A percentile compares a stretch with the other conserved stretches of the same genome.
These are phyloP conservation scores for Cercophora newfieldiana DNA, from an alignment of 495 filamentous ascomycete genomes.

Conservation along the genomic window DNA sequence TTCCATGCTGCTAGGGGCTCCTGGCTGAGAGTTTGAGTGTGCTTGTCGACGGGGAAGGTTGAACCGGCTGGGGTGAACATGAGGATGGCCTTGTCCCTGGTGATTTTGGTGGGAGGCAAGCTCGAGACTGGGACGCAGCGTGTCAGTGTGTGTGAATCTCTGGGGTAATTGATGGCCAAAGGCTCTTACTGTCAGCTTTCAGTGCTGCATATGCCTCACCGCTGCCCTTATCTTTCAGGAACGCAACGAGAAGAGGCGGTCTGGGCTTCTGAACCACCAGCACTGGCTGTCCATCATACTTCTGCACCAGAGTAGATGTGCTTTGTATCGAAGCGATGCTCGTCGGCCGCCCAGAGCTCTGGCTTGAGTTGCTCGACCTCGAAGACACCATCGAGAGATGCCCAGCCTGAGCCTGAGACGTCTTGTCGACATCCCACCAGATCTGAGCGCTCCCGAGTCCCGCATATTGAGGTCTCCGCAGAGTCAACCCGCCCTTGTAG, in stretches of 20 bases:
- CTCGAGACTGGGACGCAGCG: not conserved
- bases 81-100: not conserved
- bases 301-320: not conserved
- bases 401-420: not conserved
- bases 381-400: not conserved
- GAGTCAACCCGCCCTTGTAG: not conserved
- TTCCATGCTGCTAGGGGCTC: not conserved
- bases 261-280: not conserved
- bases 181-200: not conserved
- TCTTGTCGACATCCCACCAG: not conserved
- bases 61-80: not conserved
- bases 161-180: not conserved
- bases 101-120: not conserved
- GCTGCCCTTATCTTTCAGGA: not conserved
- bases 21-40: not conserved
- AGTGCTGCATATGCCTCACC: not conserved
- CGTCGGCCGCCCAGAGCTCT: not conserved
- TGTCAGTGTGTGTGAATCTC: no score
- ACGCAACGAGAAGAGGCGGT: slow-evolving; percentile 1
- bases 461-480: not conserved
- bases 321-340: not conserved
- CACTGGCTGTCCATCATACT: not conserved
- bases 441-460: not conserved
- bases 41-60: not conserved
- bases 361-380: not conserved